Evolutionary conservation across 176 grass and related monocot genomes (phyloP).

Genomic region (Eragrostis nindensis): DNA sequence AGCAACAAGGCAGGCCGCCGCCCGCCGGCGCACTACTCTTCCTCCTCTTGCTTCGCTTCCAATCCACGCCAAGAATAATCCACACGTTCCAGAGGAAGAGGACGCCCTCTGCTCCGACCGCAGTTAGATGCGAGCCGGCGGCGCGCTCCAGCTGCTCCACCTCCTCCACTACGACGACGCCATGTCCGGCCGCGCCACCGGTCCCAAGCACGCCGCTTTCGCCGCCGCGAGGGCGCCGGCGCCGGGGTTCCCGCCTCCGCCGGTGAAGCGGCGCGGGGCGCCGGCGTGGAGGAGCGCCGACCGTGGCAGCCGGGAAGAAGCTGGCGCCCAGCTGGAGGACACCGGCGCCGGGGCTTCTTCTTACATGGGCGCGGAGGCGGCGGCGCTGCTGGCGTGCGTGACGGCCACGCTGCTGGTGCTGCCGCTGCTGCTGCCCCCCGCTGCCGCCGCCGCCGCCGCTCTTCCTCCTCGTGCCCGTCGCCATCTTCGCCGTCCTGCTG

Average conservation of each 20-base stretch:
- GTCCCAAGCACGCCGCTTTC: neutral
- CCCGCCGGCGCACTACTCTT: no score
- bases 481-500: conserved; percentile 50
- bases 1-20: no score
- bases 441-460: conserved; percentile 49
- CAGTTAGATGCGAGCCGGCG: neutral
- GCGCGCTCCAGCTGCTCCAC: neutral
- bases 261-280: neutral
- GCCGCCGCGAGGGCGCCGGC: neutral
- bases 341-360: neutral
- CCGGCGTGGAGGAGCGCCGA: neutral
- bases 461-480: conserved; percentile 47
- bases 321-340: neutral
- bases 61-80: no score
- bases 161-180: neutral
- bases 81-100: no score
- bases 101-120: no score
- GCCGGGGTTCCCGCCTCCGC: neutral
- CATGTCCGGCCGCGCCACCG: neutral
- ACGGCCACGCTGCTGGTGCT: conserved; percentile 53
- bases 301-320: neutral
- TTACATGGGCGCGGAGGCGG: conserved; percentile 43
- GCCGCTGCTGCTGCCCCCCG: conserved; percentile 39
- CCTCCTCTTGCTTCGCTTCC: no score
- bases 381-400: conserved; percentile 42